Evolutionary conservation across 495 filamentous ascomycete species (phyloP), one percentile per base, ranked within the genome.

Genomic region (Xylaria curta): DNA sequence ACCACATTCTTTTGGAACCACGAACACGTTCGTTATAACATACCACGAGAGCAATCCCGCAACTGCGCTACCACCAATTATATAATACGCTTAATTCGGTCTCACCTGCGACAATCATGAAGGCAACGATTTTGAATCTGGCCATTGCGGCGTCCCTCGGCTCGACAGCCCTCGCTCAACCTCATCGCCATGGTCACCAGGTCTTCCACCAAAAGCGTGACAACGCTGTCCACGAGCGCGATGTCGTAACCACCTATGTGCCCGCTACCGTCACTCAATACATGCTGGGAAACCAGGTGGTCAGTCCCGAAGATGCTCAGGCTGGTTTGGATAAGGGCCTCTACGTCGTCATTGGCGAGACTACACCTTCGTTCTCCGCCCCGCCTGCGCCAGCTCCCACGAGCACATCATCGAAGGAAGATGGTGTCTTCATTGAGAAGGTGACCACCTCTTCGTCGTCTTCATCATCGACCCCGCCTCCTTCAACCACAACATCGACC

Each of bases 1-100:
- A 84, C 79, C 83, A 89, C 87, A 86, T 85, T 89, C 87, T 71
- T 89, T 89, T 87, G 85, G 86, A 85, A 85, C 77, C 70, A 64
- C 74, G 68, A 51, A 53, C 47, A 56, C 56, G 21, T 68, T 61
- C 66, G 44, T 49, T 66, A 71, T 40, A 66, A 4, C 44, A 53
- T 21, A 49, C 63, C 60, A 73, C 73, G 53, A 75, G 74, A 69
- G 24, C 21, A 54, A 51, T 67, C 70, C 21, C 62, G 10, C 26
- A 21, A 38, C 72, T 28, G 1, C 15, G 33, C 19, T 67, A 49
- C 26, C 9, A 54, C 56, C n/a, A 42, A 44, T 13, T 56, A 28
- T 51, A 33, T 13, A 40, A 54, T 19, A 56, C 21, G 19, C 6
- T 28, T 68, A 65, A 60, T 62, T 76, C 69, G 56, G 72, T n/a